Base-by-base conservation (phyloP, 805 yeast species). In the Tetrapisispora arboricola region DNA sequence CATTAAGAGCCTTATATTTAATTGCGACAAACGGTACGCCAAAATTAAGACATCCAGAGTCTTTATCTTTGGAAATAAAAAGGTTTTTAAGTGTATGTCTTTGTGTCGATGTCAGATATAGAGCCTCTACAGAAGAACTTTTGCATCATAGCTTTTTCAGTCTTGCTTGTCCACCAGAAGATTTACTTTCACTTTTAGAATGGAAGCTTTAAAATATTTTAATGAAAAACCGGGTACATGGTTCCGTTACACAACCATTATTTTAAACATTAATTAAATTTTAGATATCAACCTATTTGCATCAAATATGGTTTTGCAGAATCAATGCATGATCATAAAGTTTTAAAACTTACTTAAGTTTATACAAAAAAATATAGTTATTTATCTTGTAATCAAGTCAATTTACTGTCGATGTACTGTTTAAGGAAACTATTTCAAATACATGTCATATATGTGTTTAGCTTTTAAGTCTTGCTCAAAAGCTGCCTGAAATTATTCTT, bases 1-100 rank as follows among this genome's bases (percentile, higher is more conserved):
- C 98, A 15, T 73, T 92, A 60, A 78, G 88, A 55, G 97, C 97
- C 0, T 70, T 92, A 39, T 92, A 87, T 64, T 68, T 92, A 61
- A 92, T 92, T 68, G 96, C 95, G 2, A 86, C 96, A 0, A 90
- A 87, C 55, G 98, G 98, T 42, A 92, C 98, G 0, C 99, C 99
- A 24, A 84, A 83, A 54, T 68, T 92, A 60, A 88, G 88, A 60
- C 80, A 84, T 55, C 94, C 96, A 4, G 95, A 84, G 47, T 90
- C 68, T 29, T 67, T 92, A 45, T 78, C 90, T 9, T 70, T 78
- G 43, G 77, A 80, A 26, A 81, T 94, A 44, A 86, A 84, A 67
- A 78, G 83, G 57, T 92, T 92, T 58, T 71, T 92, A 59, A 78
- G 88, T 39, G 85, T 87, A 46, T 87, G 97, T 66, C 69, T 92